phyloP scores from a whole-genome alignment of 306 rosid genomes.

The Sesbania bispinosa region DNA sequence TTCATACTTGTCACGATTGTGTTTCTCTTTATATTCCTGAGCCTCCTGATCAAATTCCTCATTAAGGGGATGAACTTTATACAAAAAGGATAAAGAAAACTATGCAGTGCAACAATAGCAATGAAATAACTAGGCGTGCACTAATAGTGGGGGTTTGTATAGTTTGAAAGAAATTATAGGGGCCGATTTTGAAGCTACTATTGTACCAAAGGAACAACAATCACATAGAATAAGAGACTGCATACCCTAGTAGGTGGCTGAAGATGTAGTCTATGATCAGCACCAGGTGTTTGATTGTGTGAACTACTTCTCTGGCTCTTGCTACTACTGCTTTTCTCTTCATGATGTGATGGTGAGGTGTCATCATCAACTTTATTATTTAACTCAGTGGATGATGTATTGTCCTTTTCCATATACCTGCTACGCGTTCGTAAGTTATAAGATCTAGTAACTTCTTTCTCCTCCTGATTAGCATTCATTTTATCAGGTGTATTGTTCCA shows the following conservation, averaged over 20 bases:
- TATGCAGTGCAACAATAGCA: not conserved
- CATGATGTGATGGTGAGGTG: slow-evolving; percentile 23
- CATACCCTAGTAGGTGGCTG: slow-evolving; percentile 59
- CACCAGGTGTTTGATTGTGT: slow-evolving; percentile 14
- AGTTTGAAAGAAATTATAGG: not conserved
- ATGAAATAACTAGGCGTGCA: not conserved
- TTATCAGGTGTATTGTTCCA: not conserved
- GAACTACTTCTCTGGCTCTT: slow-evolving; percentile 34
- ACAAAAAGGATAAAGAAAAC: not conserved
- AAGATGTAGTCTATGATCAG: slow-evolving; percentile 29
- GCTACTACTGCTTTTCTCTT: slow-evolving; percentile 24
- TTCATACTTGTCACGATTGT: not conserved
- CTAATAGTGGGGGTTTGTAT: not conserved
- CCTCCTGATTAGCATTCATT: slow-evolving; percentile 17
- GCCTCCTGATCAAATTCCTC: slow-evolving; percentile 22
- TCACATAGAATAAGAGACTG: not conserved
- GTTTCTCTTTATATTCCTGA: slow-evolving; percentile 9
- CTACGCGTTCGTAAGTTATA: slow-evolving; percentile 28
- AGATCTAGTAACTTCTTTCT: slow-evolving; percentile 23
- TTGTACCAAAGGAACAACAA: not conserved
- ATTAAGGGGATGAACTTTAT: not conserved
- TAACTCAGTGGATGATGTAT: slow-evolving; percentile 12
- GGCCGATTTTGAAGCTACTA: not conserved
- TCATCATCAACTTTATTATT: slow-evolving; percentile 17
- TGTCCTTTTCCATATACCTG: slow-evolving; percentile 25